Percentiles rank a stretch among this genome's conserved stretches.
phyloP scores from a whole-genome alignment of 441 rosid genomes.

The Gossypium laxum region DNA sequence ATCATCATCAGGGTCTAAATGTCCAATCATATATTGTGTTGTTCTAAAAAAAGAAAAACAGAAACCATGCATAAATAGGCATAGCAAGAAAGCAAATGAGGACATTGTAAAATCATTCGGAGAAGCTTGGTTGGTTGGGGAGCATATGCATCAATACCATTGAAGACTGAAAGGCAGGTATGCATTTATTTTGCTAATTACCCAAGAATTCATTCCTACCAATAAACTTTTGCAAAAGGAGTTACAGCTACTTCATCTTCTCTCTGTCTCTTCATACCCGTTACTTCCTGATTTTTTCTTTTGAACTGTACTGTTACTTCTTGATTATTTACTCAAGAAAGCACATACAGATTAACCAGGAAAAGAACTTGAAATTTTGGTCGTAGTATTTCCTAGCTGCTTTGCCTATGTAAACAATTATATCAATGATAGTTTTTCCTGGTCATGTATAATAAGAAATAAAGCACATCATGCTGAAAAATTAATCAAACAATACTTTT shows the following conservation, averaged over 20 bases:
- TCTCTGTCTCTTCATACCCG: neutral
- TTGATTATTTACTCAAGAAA: neutral
- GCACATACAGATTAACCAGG: neutral
- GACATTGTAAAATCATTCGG: neutral
- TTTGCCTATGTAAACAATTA: neutral
- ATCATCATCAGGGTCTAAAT: neutral
- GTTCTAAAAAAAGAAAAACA: neutral
- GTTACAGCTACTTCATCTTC: neutral
- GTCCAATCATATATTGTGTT: neutral
- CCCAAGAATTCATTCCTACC: neutral
- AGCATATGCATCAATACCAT: neutral
- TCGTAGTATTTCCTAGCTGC: neutral
- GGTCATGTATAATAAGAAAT: neutral
- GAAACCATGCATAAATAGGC: neutral
- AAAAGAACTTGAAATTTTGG: neutral
- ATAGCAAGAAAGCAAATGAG: neutral
- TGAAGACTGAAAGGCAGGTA: neutral
- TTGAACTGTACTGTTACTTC: neutral
- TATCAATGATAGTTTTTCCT: neutral
- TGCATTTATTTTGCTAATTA: constrained; percentile 2
- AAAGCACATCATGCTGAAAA: neutral
- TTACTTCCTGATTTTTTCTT: neutral
- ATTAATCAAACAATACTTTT: neutral
- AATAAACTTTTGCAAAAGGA: neutral
- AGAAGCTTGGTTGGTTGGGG: constrained; percentile 3